phyloP scores from a whole-genome alignment of 1,139 yeast species.

The Schwanniomyces etchellsii region DNA sequence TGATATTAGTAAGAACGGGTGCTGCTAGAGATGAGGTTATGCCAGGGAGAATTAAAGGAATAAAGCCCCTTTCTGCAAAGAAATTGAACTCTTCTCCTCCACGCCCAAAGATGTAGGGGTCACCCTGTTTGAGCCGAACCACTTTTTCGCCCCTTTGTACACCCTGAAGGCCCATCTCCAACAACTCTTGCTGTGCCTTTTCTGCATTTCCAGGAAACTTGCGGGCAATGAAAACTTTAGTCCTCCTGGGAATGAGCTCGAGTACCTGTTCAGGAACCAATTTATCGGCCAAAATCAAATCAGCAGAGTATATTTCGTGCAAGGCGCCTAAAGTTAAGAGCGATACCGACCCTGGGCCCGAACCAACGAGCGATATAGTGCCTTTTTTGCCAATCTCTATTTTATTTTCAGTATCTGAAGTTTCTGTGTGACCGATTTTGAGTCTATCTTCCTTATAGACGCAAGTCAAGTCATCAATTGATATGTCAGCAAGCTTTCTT shows the following conservation, averaged over 20 bases:
- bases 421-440: conserved; percentile 2
- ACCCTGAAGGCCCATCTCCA: conserved; percentile 63
- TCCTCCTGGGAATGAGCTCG: conserved; percentile 67
- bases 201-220: conserved; percentile 98
- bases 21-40: conserved; percentile 89
- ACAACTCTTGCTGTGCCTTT: conserved; percentile 80
- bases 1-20: conserved; percentile 77
- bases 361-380: conserved; percentile 72
- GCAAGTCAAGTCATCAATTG: conserved; percentile 50
- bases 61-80: conserved; percentile 62
- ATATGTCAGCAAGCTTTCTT: conserved; percentile 49
- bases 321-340: conserved; percentile 82
- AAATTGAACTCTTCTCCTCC: conserved; percentile 89
- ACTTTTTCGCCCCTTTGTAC: conserved; percentile 66
- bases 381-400: conserved; percentile 33
- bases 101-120: conserved; percentile 93
- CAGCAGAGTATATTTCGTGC: conserved; percentile 76
- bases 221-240: conserved; percentile 78
- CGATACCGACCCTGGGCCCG: conserved; percentile 91
- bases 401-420: conserved; percentile 3
- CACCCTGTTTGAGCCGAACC: conserved; percentile 92
- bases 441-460: conserved; percentile 23
- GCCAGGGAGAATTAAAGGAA: conserved; percentile 78
- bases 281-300: conserved; percentile 82
- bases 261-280: conserved; percentile 86